These are phyloP conservation scores for Teunomyces gatunensis DNA, from an alignment of 805 yeast species.

Conservation along the genomic window DNA sequence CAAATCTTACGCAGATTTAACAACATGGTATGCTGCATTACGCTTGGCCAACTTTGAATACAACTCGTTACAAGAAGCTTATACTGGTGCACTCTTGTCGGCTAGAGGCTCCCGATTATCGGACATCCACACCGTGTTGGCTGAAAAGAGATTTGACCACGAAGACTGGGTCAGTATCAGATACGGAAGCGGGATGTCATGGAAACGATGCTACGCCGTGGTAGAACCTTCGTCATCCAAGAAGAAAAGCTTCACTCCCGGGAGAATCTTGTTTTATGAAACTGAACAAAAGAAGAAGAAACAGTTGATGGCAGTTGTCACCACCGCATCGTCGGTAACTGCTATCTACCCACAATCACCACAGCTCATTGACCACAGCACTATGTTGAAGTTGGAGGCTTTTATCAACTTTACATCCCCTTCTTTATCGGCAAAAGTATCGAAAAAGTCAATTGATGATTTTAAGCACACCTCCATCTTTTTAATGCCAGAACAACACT, in stretches of 20 bases:
- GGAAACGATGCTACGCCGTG: constrained; percentile 93
- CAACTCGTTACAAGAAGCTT: constrained; percentile 85
- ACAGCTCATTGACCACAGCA: constrained; percentile 76
- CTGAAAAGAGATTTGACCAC: constrained; percentile 80
- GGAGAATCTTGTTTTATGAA: constrained; percentile 78
- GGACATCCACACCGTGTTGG: constrained; percentile 80
- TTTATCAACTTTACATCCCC: constrained; percentile 57
- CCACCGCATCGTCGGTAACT: constrained; percentile 65
- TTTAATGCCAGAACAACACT: constrained; percentile 45
- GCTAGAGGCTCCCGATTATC: constrained; percentile 87
- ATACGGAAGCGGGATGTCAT: constrained; percentile 97
- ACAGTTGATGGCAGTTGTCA: constrained; percentile 75
- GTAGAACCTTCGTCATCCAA: constrained; percentile 65
- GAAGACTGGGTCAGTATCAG: constrained; percentile 95
- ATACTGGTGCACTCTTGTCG: constrained; percentile 89
- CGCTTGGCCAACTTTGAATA: constrained; percentile 80
- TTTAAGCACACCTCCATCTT: constrained; percentile 42
- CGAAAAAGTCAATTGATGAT: constrained; percentile 30
- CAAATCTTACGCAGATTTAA: constrained; percentile 58
- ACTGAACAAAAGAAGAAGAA: constrained; percentile 72
- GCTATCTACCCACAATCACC: constrained; percentile 93
- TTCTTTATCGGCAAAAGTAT: constrained; percentile 28
- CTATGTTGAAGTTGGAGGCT: constrained; percentile 89
- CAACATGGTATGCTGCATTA: constrained; percentile 80
- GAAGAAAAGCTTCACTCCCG: constrained; percentile 48